Evolutionary conservation across 2,329 filamentous ascomycete species (phyloP).

Genomic region (Hirsutella rhossiliensis): DNA sequence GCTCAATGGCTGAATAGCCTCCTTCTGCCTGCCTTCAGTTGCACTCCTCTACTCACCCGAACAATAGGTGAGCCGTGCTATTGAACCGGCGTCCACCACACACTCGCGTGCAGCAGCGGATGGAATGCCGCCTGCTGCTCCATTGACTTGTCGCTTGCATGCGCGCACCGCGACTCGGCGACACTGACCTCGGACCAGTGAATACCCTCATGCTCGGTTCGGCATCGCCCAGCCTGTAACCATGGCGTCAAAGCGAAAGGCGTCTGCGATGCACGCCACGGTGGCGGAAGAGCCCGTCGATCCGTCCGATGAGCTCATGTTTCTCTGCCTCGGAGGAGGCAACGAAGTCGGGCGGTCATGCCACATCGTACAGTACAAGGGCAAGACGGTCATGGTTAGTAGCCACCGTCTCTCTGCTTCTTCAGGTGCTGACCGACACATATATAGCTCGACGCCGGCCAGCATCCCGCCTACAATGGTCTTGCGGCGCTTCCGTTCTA

Average conservation of each 20-base stretch:
- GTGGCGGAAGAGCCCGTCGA: constrained; percentile 76
- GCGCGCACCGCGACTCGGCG: too few species aligned
- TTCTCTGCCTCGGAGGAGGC: constrained; percentile 84
- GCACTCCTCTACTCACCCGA: too few species aligned
- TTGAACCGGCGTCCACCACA: too few species aligned
- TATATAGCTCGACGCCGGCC: constrained; percentile 79
- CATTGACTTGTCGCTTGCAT: too few species aligned
- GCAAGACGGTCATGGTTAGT: constrained; percentile 92
- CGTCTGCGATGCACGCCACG: constrained; percentile 56
- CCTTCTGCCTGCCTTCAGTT: too few species aligned
- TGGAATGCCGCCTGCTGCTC: too few species aligned
- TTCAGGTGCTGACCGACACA: not conserved
- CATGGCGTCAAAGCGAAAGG: constrained; percentile 94
- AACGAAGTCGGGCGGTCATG: constrained; percentile 96
- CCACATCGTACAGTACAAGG: constrained; percentile 98
- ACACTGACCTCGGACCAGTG: too few species aligned
- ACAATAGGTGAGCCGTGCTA: too few species aligned
- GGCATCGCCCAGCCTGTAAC: constrained; percentile 9
- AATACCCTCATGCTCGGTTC: not conserved
- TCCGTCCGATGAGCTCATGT: constrained; percentile 86
- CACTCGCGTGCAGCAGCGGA: too few species aligned
- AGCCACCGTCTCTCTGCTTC: not conserved
- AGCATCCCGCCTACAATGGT: constrained; percentile 93
- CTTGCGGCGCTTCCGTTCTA: constrained; percentile 92
- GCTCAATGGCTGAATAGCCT: not conserved